Evolutionary conservation across 345 rosid species (phyloP).

Genomic region (Syzygium grande): DNA sequence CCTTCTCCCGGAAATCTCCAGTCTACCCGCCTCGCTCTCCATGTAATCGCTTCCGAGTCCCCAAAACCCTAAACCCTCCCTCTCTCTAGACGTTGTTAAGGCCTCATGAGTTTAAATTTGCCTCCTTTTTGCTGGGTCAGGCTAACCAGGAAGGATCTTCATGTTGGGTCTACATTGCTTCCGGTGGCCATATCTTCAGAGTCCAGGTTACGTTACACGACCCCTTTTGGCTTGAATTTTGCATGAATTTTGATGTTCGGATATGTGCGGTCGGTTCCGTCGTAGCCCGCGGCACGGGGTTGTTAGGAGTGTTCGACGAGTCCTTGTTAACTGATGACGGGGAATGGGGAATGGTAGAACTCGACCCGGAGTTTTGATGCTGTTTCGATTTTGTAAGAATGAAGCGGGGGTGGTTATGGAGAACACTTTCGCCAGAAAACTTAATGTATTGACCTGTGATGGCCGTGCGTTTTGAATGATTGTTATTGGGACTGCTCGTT

Average conservation of each 20-base stretch:
- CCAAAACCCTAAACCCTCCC: not conserved
- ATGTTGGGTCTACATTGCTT: slow-evolving; percentile 56
- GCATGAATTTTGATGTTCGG: not conserved
- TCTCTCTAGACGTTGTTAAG: not conserved
- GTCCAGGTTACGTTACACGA: slow-evolving; percentile 28
- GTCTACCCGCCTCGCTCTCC: slow-evolving; percentile 67
- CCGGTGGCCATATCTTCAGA: slow-evolving; percentile 46
- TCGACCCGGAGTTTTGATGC: not conserved
- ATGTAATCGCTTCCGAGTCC: slow-evolving; percentile 9
- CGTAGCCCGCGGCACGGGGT: not conserved
- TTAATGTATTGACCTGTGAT: not conserved
- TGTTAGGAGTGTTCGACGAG: not conserved
- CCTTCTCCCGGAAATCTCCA: slow-evolving; percentile 63
- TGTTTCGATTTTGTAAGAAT: not conserved
- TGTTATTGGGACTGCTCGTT: not conserved
- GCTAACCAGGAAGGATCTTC: slow-evolving; percentile 32
- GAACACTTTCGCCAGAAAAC: not conserved
- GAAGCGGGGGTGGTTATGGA: not conserved
- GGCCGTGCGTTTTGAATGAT: not conserved
- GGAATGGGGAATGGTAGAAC: not conserved
- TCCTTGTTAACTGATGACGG: not conserved
- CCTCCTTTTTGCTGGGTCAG: slow-evolving; percentile 8
- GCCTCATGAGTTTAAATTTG: not conserved
- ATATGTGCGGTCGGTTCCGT: not conserved
- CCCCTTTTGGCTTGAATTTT: not conserved